Base-by-base conservation (phyloP, 768 basidiomycete species). In the Candolleomyces aberdarensis region DNA sequence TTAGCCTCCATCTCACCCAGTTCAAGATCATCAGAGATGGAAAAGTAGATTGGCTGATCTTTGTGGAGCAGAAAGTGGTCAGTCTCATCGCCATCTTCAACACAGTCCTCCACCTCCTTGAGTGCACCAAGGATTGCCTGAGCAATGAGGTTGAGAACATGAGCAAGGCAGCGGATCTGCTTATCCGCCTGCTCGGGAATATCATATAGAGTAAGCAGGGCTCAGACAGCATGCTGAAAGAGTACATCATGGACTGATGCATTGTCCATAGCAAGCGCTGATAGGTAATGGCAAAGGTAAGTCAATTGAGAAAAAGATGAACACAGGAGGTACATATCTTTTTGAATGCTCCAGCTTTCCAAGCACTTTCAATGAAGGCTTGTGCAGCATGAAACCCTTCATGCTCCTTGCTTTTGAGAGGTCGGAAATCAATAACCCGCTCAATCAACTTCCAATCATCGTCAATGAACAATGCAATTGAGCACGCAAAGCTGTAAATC, bases 121-220 rank as follows among this genome's bases (percentile, higher is more conserved):
- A n/a, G n/a, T n/a, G n/a, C n/a, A n/a, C n/a, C n/a, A n/a, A n/a
- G n/a, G n/a, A n/a, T n/a, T 26, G 69, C 68, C 62, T 77, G 76
- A 9, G 76, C 73, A 10, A 75, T 68, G 20, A 78, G 70, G 50
- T 77, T 77, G 49, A n/a, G n/a, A n/a, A n/a, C n/a, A n/a, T n/a
- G n/a, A 0, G 66, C 65, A 1, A 75, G 58, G 56, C 76, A 77
- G 1, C 67, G 72, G n/a, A 76, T 73, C 22, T 76, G 76, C n/a
- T 68, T 65, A 47, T 74, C 67, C 7, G 71, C 67, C 8, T 58
- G 57, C 31, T 65, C 63, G 29, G 66, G 65, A 20, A 75, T 62
- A 3, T 66, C 66, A 64, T 73, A 75, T 19, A 62, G 62, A 2
- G 66, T 59, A 1, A 68, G 26, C 9, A 72, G 61, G 39, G 62